These are phyloP conservation scores for Coemansia reversa DNA, from an alignment of 192 early-diverging fungal genomes.

Conservation along the genomic window DNA sequence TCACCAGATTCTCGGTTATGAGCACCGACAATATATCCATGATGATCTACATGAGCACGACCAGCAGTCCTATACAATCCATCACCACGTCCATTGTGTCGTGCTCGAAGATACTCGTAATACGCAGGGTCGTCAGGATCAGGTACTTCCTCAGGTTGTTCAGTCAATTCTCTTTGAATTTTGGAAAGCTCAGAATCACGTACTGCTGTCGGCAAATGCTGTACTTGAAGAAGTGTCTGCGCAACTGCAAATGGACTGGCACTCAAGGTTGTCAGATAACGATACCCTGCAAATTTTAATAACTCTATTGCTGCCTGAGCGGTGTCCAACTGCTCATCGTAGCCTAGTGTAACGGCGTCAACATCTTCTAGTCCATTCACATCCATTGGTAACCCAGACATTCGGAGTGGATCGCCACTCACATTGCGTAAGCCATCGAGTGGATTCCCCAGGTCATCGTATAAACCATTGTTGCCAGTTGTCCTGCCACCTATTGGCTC, in stretches of 20 bases:
- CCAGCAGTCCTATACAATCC: constrained; percentile 13
- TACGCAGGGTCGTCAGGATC: constrained; percentile 53
- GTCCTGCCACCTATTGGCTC: constrained; percentile 18
- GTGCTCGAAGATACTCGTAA: constrained; percentile 52
- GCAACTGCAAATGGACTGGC: constrained; percentile 65
- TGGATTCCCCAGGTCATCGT: constrained; percentile 42
- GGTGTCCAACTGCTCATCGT: constrained; percentile 31
- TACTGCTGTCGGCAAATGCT: constrained; percentile 60
- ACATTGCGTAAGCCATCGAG: constrained; percentile 28
- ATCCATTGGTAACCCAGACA: constrained; percentile 15
- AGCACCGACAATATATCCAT: constrained; percentile 63
- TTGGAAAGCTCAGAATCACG: background rate
- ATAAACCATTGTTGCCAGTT: constrained; percentile 8
- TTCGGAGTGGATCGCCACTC: constrained; percentile 10
- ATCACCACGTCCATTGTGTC: constrained; percentile 25
- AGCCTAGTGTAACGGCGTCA: constrained; percentile 17
- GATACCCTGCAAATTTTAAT: constrained; percentile 62
- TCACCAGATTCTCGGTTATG: constrained; percentile 52
- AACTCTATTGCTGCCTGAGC: constrained; percentile 58
- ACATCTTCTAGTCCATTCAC: constrained; percentile 18
- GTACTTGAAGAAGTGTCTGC: constrained; percentile 74
- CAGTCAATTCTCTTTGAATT: background rate
- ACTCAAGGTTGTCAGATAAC: constrained; percentile 61
- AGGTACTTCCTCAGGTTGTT: constrained; percentile 17
- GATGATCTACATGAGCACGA: constrained; percentile 43